These are phyloP conservation scores for Meripilus lineatus DNA, from an alignment of 1,284 basidiomycete genomes.

Conservation along the genomic window DNA sequence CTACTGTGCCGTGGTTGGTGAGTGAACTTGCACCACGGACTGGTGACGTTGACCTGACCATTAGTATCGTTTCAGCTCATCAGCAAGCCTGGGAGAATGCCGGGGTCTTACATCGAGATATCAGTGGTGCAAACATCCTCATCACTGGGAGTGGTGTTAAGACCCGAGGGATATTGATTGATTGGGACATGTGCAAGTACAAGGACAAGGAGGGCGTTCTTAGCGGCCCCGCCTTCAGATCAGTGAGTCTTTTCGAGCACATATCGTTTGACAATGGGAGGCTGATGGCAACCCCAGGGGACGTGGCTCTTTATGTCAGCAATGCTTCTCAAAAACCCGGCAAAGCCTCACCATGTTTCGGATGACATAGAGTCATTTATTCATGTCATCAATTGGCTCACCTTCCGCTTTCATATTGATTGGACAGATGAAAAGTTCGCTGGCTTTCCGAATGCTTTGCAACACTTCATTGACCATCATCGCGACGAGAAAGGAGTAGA, in stretches of 20 bases:
- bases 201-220: background rate
- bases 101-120: conserved; percentile 3
- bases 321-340: background rate
- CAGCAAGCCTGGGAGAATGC: background rate
- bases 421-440: background rate
- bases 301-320: conserved; percentile 5
- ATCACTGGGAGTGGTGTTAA: background rate
- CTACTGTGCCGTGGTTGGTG: background rate
- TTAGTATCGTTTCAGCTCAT: background rate
- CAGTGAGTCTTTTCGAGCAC: background rate
- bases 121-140: conserved; percentile 3
- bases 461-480: background rate
- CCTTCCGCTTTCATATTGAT: conserved; percentile 2
- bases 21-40: background rate
- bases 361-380: conserved; percentile 7
- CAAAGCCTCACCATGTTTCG: conserved; percentile 1
- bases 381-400: conserved; percentile 2
- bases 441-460: background rate
- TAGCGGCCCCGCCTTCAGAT: background rate
- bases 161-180: background rate
- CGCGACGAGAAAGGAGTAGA: background rate
- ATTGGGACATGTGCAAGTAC: conserved; percentile 2
- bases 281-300: background rate
- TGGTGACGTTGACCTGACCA: background rate
- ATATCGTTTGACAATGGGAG: background rate